Evolutionary conservation across 345 rosid genomes (phyloP).

Genomic region (Syzygium oleosum): DNA sequence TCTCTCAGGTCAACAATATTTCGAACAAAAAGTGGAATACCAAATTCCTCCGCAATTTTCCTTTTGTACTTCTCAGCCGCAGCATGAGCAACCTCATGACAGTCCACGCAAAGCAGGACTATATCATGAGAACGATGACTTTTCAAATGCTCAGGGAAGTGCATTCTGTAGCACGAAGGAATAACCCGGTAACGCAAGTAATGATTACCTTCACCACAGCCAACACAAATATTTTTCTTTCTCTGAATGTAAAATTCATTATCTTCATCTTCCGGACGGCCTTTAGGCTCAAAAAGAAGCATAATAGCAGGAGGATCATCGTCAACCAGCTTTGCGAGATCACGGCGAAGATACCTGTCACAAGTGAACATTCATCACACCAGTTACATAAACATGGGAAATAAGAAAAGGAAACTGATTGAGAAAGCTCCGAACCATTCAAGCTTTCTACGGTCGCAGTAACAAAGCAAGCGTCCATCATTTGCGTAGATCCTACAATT

Average conservation of each 20-base stretch:
- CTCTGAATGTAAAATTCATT: conserved; percentile 94
- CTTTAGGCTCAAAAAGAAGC: conserved; percentile 94
- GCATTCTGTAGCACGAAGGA: conserved; percentile 94
- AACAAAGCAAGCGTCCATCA: conserved; percentile 90
- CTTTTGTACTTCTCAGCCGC: conserved; percentile 91
- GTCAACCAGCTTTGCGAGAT: conserved; percentile 75
- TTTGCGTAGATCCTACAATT: conserved; percentile 91
- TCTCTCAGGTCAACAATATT: conserved; percentile 58
- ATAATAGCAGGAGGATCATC: conserved; percentile 80
- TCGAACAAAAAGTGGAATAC: conserved; percentile 79
- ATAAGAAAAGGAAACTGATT: conserved; percentile 1
- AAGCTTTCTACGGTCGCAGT: conserved; percentile 82
- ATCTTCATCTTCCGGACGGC: conserved; percentile 95
- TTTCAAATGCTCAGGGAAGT: conserved; percentile 95
- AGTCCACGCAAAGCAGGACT: conserved; percentile 92
- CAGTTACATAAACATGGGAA: not conserved
- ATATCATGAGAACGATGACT: conserved; percentile 99
- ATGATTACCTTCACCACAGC: conserved; percentile 95
- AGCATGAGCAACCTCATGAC: conserved; percentile 94
- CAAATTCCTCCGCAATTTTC: conserved; percentile 64
- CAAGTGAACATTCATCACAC: conserved; percentile 1
- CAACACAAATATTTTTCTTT: conserved; percentile 85
- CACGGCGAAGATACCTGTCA: conserved; percentile 65
- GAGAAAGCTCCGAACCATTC: conserved; percentile 56
- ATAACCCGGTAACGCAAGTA: conserved; percentile 87